Evolutionary conservation across 768 basidiomycete genomes (phyloP), one percentile per base, ranked within the genome.

Genomic region (Leucocoprinus birnbaumii): DNA sequence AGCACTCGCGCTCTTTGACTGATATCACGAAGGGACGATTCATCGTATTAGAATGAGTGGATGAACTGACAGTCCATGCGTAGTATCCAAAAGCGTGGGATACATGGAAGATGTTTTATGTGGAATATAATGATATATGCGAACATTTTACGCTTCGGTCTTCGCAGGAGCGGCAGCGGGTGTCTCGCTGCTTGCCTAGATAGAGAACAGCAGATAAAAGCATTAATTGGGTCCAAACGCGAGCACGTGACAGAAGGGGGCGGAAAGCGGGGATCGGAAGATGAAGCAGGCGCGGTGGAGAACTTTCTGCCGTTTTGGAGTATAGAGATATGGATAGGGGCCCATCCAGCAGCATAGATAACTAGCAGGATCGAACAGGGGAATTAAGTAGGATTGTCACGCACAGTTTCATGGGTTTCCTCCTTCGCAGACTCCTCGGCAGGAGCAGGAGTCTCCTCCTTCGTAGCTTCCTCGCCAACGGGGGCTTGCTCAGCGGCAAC

Each of bases 1-100:
- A 10, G 61, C 73, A 16, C 18, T 55, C 10, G 37, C 46, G 5
- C 38, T 48, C 8, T 47, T 41, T 27, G 38, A 41, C 16, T 47
- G 16, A 13, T 48, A 5, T 31, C 38, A 3, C 18, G 34, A n/a
- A 21, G 16, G 2, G 37, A 38, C 37, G 10, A 19, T 50, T 22
- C 35, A 7, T 46, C 24, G 27, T 46, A 14, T 24, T 21, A 22
- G 16, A 52, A 5, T 31, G 31, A 31, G 5, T 31, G 11, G 31
- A 31, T 31, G 31, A 31, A 31, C 31, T 31, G 31, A 31, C 31
- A 19, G 18, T 52, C 50, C 21, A 54, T 48, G 14, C 16, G 31
- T 38, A 25, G 38, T 21, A 42, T 40, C 45, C 46, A 14, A 22
- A 2, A 16, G 19, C 21, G 21, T n/a, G 27, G 47, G 25, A 24